Conservation (phyloP, 768 basidiomycete species). For the Phaeotremella fagi region DNA sequence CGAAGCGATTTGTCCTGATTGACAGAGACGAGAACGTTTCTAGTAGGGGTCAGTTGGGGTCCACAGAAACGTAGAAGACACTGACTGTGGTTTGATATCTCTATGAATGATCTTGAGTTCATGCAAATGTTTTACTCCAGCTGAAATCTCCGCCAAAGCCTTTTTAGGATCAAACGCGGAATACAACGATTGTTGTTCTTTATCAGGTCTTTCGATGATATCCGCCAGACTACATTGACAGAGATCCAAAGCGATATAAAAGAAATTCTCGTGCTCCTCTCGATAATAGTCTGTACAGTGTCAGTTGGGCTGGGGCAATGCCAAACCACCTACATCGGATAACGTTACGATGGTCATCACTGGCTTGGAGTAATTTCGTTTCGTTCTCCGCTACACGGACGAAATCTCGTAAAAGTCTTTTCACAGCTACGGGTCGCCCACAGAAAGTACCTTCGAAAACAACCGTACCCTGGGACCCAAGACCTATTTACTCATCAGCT, state of each 20-base stretch:
- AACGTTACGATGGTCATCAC: constrained; percentile 97
- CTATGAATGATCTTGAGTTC: constrained; percentile 93
- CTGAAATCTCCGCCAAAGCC: constrained; percentile 77
- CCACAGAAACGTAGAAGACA: neutral
- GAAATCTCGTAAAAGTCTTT: constrained; percentile 90
- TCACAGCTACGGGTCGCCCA: constrained; percentile 95
- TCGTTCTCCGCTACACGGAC: constrained; percentile 90
- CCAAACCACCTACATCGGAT: constrained; percentile 52
- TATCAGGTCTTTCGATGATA: constrained; percentile 58
- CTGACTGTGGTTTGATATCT: constrained; percentile 87
- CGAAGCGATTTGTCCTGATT: constrained; percentile 55
- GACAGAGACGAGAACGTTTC: constrained; percentile 80
- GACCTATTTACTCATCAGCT: constrained; percentile 67
- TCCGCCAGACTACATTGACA: constrained; percentile 48
- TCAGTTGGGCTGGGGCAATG: constrained; percentile 2
- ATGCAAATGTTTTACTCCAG: constrained; percentile 84
- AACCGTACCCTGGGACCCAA: constrained; percentile 93
- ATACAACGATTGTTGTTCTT: constrained; percentile 54
- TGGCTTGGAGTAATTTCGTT: constrained; percentile 89
- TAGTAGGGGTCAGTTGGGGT: constrained; percentile 10
- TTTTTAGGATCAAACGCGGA: constrained; percentile 78
- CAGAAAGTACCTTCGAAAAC: constrained; percentile 93
- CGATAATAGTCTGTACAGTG: constrained; percentile 70
- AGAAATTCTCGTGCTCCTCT: constrained; percentile 85
- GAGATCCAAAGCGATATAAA: constrained; percentile 95